phyloP scores from a whole-genome alignment of 1,284 basidiomycete genomes.

The Inonotus hispidus region DNA sequence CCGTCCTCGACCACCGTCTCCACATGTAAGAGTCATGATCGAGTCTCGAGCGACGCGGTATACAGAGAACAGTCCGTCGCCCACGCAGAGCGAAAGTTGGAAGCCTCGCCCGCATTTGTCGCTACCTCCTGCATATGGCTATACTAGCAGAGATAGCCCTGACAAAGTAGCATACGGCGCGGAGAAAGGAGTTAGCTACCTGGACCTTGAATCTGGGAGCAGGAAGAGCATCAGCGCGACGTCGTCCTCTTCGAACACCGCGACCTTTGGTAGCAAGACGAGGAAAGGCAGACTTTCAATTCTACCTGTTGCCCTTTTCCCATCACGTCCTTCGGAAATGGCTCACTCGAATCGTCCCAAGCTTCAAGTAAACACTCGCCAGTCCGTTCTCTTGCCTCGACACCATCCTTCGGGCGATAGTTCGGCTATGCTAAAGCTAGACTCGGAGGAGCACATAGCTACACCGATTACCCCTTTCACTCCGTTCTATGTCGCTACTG shows the following conservation, averaged over 20 bases:
- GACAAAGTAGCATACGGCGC: neutral
- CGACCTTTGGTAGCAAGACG: neutral
- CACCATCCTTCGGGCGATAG: too few relatives aligned
- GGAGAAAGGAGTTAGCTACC: conserved; percentile 3
- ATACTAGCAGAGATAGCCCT: neutral
- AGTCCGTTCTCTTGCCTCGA: neutral
- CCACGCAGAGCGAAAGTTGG: neutral
- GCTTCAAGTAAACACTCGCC: neutral
- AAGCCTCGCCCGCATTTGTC: conserved; percentile 11
- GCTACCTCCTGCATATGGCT: conserved; percentile 7
- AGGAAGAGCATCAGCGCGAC: neutral
- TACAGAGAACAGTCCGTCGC: neutral
- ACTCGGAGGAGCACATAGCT: neutral
- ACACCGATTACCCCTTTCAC: neutral
- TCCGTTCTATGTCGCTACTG: conserved; percentile 3
- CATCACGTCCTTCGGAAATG: neutral
- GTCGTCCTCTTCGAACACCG: neutral
- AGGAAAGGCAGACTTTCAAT: neutral
- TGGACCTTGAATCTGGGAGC: conserved; percentile 13
- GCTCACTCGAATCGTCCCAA: neutral
- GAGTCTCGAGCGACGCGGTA: neutral
- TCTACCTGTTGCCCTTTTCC: neutral
- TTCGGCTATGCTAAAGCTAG: neutral
- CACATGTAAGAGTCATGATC: neutral
- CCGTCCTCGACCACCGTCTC: neutral